A percentile compares a stretch with the other conserved stretches of the same genome.
phyloP scores from a whole-genome alignment of 495 filamentous ascomycete genomes.

The Stereocaulon alpinum region DNA sequence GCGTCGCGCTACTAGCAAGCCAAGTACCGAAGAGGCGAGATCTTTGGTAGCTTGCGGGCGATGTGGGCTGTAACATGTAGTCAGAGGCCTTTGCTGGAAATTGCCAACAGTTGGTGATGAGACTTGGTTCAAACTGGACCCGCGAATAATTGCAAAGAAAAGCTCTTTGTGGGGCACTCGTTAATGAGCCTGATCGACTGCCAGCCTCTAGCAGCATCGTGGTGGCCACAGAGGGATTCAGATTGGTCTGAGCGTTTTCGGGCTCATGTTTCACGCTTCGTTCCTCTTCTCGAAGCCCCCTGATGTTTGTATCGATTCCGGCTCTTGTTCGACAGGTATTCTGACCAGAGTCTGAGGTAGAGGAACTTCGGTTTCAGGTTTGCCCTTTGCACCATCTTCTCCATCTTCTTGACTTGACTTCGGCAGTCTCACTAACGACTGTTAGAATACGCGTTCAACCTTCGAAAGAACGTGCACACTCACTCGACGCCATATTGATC shows the following conservation, averaged over 20 bases:
- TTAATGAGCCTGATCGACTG: background rate
- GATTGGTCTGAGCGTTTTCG: background rate
- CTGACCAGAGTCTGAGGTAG: conserved; percentile 74
- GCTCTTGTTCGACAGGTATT: conserved; percentile 53
- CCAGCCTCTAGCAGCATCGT: background rate
- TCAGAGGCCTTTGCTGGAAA: too few species aligned
- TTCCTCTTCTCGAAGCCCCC: conserved; percentile 6
- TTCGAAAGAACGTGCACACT: conserved; percentile 24
- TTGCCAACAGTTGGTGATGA: background rate
- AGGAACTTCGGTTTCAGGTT: conserved; percentile 34
- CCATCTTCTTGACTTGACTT: conserved; percentile 37
- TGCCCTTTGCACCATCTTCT: conserved; percentile 31
- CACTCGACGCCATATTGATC: conserved; percentile 93
- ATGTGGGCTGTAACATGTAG: too few species aligned
- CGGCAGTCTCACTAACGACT: conserved; percentile 43
- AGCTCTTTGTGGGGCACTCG: background rate
- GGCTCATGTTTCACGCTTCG: background rate
- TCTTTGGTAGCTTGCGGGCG: too few species aligned
- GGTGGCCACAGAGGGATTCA: too few species aligned
- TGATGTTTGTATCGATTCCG: conserved; percentile 6
- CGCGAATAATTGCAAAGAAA: background rate
- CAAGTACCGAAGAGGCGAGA: too few species aligned
- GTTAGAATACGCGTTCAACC: background rate
- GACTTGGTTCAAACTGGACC: too few species aligned
- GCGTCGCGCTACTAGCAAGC: background rate